These are phyloP conservation scores for Phytomonas sp. DNA, from an alignment of 208 protist species.

Conservation along the genomic window DNA sequence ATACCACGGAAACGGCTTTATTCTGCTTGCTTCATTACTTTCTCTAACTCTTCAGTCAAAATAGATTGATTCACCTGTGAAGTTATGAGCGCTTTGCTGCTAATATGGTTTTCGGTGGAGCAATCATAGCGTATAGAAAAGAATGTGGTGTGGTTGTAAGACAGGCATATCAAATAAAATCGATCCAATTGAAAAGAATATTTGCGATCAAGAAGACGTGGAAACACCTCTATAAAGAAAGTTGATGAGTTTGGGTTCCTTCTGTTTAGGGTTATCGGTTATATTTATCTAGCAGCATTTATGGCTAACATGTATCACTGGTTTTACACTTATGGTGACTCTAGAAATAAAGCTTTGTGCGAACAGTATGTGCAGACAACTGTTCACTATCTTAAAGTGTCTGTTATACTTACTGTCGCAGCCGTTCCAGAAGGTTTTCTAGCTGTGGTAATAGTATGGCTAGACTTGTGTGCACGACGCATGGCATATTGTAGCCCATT, in stretches of 20 bases:
- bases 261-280: conserved; percentile 87
- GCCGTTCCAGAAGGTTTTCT: conserved; percentile 98
- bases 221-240: conserved; percentile 94
- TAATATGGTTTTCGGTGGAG: conserved; percentile 94
- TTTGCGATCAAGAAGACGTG: conserved; percentile 78
- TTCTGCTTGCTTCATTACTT: too few relatives aligned
- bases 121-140: conserved; percentile 86
- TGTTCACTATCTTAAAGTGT: conserved; percentile 94
- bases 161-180: conserved; percentile 92
- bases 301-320: conserved; percentile 85
- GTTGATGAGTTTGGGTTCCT: conserved; percentile 94
- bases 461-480: conserved; percentile 92
- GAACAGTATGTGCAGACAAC: conserved; percentile 52
- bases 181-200: conserved; percentile 86
- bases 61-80: conserved; percentile 35
- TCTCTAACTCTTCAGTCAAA: too few relatives aligned
- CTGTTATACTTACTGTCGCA: conserved; percentile 95
- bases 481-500: conserved; percentile 96
- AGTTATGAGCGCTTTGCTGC: conserved; percentile 46
- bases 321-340: conserved; percentile 74
- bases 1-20: too few relatives aligned
- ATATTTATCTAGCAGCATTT: conserved; percentile 87
- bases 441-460: conserved; percentile 93
- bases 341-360: conserved; percentile 31
- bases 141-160: conserved; percentile 88